Percentiles rank a stretch among this genome's conserved stretches.
Conservation (phyloP, 805 yeast genomes). For the Saccharomycopsis synnaedendra region DNA sequence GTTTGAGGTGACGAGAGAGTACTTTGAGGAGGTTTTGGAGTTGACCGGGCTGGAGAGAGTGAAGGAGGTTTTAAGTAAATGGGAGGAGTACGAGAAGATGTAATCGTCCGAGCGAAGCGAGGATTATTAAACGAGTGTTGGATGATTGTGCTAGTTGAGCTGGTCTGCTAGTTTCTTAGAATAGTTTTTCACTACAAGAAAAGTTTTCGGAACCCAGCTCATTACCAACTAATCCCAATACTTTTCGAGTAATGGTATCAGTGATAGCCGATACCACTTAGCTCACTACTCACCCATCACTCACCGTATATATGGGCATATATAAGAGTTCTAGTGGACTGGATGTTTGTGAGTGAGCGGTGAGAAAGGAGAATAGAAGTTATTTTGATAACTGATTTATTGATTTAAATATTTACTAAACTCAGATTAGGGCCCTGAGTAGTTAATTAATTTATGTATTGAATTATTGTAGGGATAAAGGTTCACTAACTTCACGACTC, state of each 20-base stretch:
- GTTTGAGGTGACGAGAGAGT: constrained; percentile 89
- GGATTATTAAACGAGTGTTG: not conserved
- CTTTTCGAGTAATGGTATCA: no score
- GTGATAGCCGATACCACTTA: no score
- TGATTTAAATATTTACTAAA: not conserved
- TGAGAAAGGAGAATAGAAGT: not conserved
- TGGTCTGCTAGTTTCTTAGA: no score
- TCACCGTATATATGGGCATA: no score
- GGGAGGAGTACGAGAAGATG: constrained; percentile 64
- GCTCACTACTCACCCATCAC: no score
- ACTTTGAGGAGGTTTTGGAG: constrained; percentile 90
- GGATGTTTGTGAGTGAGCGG: no score
- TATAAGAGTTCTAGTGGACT: no score
- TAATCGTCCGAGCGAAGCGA: not conserved
- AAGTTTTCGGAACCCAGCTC: not conserved
- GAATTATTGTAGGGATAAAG: no score
- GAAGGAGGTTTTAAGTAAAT: constrained; percentile 81
- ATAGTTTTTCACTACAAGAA: not conserved
- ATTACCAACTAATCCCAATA: not conserved
- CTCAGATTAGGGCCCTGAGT: not conserved
- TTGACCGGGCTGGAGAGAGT: constrained; percentile 88
- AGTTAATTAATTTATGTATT: no score
- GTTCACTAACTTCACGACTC: no score
- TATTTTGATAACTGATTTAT: not conserved
- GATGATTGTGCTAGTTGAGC: not conserved